Evolutionary conservation across 2,329 filamentous ascomycete genomes (phyloP).

Genomic region (Trichoderma arundinaceum): DNA sequence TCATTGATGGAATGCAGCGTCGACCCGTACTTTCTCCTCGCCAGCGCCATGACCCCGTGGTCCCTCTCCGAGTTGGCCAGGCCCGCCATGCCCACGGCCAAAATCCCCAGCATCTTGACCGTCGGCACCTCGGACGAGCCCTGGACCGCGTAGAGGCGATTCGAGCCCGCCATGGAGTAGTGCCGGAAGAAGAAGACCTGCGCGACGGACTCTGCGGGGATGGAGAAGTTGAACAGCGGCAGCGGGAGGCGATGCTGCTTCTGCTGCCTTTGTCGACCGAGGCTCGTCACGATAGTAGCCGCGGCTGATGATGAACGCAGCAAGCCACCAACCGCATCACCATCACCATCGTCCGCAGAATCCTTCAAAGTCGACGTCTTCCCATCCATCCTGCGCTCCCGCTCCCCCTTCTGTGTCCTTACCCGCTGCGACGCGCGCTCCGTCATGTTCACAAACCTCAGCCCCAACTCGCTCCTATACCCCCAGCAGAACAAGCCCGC

Average conservation of each 20-base stretch:
- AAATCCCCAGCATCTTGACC: conserved; percentile 13
- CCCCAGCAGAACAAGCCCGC: conserved; percentile 18
- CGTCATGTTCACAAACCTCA: not conserved
- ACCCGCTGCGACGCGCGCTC: not conserved
- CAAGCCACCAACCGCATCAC: too few relatives aligned
- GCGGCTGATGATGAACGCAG: too few relatives aligned
- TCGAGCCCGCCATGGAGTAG: conserved; percentile 4
- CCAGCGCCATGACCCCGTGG: not conserved
- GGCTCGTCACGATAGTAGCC: too few relatives aligned
- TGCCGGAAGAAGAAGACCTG: conserved; percentile 19
- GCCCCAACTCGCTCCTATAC: conserved; percentile 6
- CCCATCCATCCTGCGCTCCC: too few relatives aligned
- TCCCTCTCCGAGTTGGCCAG: conserved; percentile 1
- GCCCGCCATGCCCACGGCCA: conserved; percentile 7
- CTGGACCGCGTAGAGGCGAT: not conserved
- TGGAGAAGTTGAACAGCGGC: not conserved
- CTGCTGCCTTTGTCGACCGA: not conserved
- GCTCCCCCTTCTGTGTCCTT: too few relatives aligned
- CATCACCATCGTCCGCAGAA: not conserved
- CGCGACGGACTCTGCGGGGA: not conserved
- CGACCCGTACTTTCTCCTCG: conserved; percentile 4
- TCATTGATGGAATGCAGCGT: conserved; percentile 10
- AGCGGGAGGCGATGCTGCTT: not conserved
- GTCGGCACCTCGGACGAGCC: not conserved
- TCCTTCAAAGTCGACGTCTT: not conserved